These are phyloP conservation scores for Teratosphaeria gauchensis DNA, from an alignment of 2,329 filamentous ascomycete genomes.

Conservation along the genomic window DNA sequence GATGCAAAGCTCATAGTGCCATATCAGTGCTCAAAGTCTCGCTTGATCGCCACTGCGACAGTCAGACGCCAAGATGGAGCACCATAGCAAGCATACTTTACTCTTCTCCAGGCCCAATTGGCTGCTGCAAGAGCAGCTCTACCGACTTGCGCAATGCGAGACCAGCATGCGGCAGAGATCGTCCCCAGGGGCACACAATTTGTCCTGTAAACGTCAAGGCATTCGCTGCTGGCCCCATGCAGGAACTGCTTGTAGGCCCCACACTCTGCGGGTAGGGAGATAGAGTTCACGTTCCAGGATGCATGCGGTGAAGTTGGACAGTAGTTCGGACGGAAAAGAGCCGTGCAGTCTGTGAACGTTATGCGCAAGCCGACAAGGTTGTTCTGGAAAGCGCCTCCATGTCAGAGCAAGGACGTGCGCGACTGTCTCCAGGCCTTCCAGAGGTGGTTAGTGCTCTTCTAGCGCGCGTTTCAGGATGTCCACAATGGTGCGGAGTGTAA, in stretches of 20 bases:
- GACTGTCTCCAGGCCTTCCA: not conserved
- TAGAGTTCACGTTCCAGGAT: slow-evolving; percentile 1
- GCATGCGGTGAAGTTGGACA: slow-evolving; percentile 1
- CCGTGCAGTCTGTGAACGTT: not conserved
- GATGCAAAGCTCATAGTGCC: slow-evolving; percentile 8
- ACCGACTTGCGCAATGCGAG: slow-evolving; percentile 4
- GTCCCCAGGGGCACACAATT: slow-evolving; percentile 8
- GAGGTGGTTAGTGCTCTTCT: not conserved
- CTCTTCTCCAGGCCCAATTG: slow-evolving; percentile 12
- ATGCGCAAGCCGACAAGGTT: not conserved
- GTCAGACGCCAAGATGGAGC: slow-evolving; percentile 2
- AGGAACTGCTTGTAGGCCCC: slow-evolving; percentile 16
- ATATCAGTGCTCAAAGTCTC: slow-evolving; percentile 12
- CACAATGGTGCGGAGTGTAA: slow-evolving; percentile 6
- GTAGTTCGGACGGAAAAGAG: not conserved
- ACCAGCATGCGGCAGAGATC: slow-evolving; percentile 10
- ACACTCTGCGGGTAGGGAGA: slow-evolving; percentile 5
- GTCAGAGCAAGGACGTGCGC: not conserved
- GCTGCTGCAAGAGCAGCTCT: slow-evolving; percentile 11
- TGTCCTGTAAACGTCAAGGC: slow-evolving; percentile 10
- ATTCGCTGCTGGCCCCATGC: slow-evolving; percentile 16
- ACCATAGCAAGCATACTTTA: slow-evolving; percentile 2
- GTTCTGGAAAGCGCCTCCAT: not conserved
- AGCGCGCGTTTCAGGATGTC: slow-evolving; percentile 11
- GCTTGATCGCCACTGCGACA: slow-evolving; percentile 16